Base-by-base conservation (phyloP, 148 eudicot genomes). In the Chenopodium quinoa region DNA sequence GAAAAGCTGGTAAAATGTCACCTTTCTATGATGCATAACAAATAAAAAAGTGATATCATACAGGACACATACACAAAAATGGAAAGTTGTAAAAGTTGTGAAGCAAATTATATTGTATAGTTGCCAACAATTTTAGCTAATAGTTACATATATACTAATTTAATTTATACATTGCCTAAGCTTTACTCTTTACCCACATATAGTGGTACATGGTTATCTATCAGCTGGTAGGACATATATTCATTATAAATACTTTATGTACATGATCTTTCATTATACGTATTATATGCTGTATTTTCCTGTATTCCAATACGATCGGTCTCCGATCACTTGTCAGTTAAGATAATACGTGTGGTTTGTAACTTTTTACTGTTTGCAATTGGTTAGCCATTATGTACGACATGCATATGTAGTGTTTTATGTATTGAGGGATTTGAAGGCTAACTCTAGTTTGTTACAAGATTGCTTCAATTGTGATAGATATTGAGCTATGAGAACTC, bases 141-240 rank as follows among this genome's bases (percentile, higher is more conserved):
- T 60, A 40, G 44, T 40, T 40, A 40, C 44, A 40, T 71, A 71
- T 40, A 14, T 52, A 52, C 56, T 52, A 13, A 52, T 52, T 27
- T 14, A 52, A 10, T 73, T 29, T 73, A 32, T 81, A 75, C 81
- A 75, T 85, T 85, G 89, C 86, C 83, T 71, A 85, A 81, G 82
- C 88, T 83, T 87, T 88, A 88, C 90, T 88, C 90, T 77, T 80
- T 85, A 83, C 71, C 73, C 62, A 32, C 80, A 12, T 48, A 70
- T 34, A 70, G 80, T 80, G 65, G 37, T 56, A 48, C 68, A 71
- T 46, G 52, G 37, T 47, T 71, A 27, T 68, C 16, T 7, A 19
- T 67, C 44, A 22, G 17, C 31, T 69, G 73, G 75, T 79, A 68
- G 63, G 63, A 47, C 81, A 27, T 46, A 37, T 78, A 25, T 27